Conservation (phyloP, 2,329 filamentous ascomycete species). For the Cladobotryum mycophilum region DNA sequence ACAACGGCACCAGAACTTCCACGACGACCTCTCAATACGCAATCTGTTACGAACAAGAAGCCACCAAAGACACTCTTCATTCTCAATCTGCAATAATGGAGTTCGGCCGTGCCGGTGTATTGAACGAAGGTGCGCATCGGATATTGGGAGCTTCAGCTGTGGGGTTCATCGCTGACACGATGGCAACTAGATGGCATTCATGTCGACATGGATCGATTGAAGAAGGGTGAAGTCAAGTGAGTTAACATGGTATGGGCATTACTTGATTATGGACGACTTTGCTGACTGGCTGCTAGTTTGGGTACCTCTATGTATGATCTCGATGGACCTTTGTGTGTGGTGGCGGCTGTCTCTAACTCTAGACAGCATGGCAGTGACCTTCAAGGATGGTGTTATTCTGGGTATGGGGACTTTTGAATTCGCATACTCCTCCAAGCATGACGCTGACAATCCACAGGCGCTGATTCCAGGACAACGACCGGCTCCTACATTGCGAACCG, state of each 20-base stretch:
- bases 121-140: constrained; percentile 53
- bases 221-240: constrained; percentile 98
- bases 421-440: background rate
- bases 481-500: constrained; percentile 98
- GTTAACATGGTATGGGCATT: constrained; percentile 28
- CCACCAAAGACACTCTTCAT: background rate
- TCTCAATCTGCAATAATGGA: constrained; percentile 42
- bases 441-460: constrained; percentile 46
- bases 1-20: constrained; percentile 14
- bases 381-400: constrained; percentile 96
- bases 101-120: constrained; percentile 54
- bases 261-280: background rate
- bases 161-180: constrained; percentile 17
- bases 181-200: constrained; percentile 82
- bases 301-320: constrained; percentile 87
- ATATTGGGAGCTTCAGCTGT: constrained; percentile 2
- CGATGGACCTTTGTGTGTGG: constrained; percentile 11
- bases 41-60: background rate
- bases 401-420: constrained; percentile 36
- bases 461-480: constrained; percentile 95
- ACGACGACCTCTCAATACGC: constrained; percentile 14
- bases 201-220: constrained; percentile 96
- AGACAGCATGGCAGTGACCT: constrained; percentile 92
- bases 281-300: constrained; percentile 53
- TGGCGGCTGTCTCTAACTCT: constrained; percentile 23